Evolutionary conservation across 1,284 basidiomycete species (phyloP), one percentile per base, ranked within the genome.

Genomic region (Moniliella sp.): DNA sequence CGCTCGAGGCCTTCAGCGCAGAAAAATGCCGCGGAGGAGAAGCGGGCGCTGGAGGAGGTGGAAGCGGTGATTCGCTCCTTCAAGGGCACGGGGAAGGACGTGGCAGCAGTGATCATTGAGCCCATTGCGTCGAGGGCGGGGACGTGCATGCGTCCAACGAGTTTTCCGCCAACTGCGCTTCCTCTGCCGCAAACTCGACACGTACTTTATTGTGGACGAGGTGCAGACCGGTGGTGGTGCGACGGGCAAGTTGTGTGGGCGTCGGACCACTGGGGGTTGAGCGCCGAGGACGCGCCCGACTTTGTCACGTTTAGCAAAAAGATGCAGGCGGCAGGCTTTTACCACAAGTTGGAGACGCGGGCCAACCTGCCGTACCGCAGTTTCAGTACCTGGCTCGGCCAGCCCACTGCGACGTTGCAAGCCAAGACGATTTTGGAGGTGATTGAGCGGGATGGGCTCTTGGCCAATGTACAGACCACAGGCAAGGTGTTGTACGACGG

Each of bases 201-300:
- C 66, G 1, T 69, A 54, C 58, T 61, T 70, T 48, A 70, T 70
- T 37, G 67, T 68, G 25, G 64, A 65, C 41, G 62, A 63, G 41
- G 66, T 67, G 0, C 69, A 70, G 47, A 70, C 69, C 14, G 69
- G 68, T 19, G 65, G 68, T 7, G 56, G 59, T 15, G 68, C 68
- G 0, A 70, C 69, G 0, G 69, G 69, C 11, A 61, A 58, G 5
- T 68, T 70, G 51, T n/a, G n/a, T 70, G 69, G 69, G 68, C 68
- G 0, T 66, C 69, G 50, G 67, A 69, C 38, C 64, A 67, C 43
- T 70, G 69, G 69, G 59, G 61, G 8, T 46, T 70, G 25, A n/a
- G n/a, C n/a, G n/a, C n/a, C n/a, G 36, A 43, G 11, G 49, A 37
- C 29, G 56, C 53, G 43, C 64, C 68, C 8, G 69, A 70, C 50